phyloP scores from a whole-genome alignment of 2,329 filamentous ascomycete genomes.

The Phoma sp. region DNA sequence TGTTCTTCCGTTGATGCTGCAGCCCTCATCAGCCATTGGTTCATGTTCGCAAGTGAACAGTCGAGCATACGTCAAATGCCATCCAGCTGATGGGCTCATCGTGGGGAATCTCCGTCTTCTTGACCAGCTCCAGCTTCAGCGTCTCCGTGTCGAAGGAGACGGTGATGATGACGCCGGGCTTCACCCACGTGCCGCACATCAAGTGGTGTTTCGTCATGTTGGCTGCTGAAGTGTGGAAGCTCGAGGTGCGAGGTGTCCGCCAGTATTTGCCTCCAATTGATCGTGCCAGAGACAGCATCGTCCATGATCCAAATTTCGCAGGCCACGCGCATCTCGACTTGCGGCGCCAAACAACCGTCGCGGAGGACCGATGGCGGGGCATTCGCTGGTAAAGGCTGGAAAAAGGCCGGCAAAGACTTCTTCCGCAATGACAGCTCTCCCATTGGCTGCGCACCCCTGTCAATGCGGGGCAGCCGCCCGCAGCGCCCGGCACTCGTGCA shows the following conservation, averaged over 20 bases:
- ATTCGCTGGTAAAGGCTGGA: conserved; percentile 19
- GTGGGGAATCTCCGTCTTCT: conserved; percentile 79
- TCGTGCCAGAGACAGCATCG: conserved; percentile 15
- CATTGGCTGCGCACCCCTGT: conserved; percentile 64
- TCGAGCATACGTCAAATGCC: conserved; percentile 76
- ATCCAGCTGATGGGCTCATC: conserved; percentile 95
- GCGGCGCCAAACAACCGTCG: conserved; percentile 18
- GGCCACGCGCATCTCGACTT: conserved; percentile 20
- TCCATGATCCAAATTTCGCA: conserved; percentile 1
- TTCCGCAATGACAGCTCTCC: conserved; percentile 25
- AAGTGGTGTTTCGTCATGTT: conserved; percentile 80
- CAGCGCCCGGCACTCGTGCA: conserved; percentile 32
- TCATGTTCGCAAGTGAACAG: background rate
- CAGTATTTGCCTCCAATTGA: conserved; percentile 4
- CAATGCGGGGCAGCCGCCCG: conserved; percentile 30
- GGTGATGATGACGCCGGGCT: conserved; percentile 87
- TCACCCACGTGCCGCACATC: conserved; percentile 92
- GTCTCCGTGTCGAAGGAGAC: conserved; percentile 86
- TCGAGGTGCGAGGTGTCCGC: background rate
- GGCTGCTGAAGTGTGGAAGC: conserved; percentile 11
- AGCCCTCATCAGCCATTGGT: conserved; percentile 22
- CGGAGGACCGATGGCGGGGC: conserved; percentile 35
- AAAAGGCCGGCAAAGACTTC: conserved; percentile 27
- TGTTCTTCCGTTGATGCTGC: conserved; percentile 80
- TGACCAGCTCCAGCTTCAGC: conserved; percentile 75